Evolutionary conservation across 352 stramenopile genomes (phyloP), one percentile per base, ranked within the genome.

Genomic region (Plasmopara viticola): DNA sequence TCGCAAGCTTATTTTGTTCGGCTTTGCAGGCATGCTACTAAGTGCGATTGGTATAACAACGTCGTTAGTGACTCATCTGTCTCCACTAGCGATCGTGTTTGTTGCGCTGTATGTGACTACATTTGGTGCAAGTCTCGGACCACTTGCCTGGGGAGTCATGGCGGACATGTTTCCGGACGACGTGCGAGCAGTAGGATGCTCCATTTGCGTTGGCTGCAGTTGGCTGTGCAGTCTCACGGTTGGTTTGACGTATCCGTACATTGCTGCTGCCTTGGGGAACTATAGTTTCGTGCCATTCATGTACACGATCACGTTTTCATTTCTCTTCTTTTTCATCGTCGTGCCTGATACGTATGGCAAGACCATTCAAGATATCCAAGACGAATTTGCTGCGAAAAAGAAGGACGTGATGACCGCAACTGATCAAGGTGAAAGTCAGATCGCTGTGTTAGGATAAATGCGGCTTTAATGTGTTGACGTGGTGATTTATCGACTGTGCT

Each of bases 311-410:
- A 64, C 59, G 14, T 2, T 83, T 20, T 74, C 72, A 48, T 70
- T 67, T 43, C 6, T 66, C 14, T 84, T 78, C 51, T 58, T 73
- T n/a, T 70, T 58, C 45, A 57, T 51, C 9, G 52, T 61, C 30
- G 52, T 89, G 12, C 78, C 74, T 5, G 78, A 88, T 53, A 89
- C 78, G 9, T 71, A 61, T n/a, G 64, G 68, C 14, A 84, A 84
- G 35, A 84, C 78, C 8, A 77, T 63, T 28, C 62, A 85, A 17
- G 71, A 81, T 41, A 88, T 88, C 48, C 74, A 83, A 29, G 56
- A 57, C 33, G 62, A 66, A 42, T 85, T 82, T 25, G 20, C 20
- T 25, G 20, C 20, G 20, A 25, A 25, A 25, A 25, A 25, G 20
- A 25, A 25, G 20, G 20, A 25, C 20, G 20, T 25, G 20, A 25